phyloP scores from a whole-genome alignment of 495 filamentous ascomycete genomes.

The Annulohypoxylon maeteangense region DNA sequence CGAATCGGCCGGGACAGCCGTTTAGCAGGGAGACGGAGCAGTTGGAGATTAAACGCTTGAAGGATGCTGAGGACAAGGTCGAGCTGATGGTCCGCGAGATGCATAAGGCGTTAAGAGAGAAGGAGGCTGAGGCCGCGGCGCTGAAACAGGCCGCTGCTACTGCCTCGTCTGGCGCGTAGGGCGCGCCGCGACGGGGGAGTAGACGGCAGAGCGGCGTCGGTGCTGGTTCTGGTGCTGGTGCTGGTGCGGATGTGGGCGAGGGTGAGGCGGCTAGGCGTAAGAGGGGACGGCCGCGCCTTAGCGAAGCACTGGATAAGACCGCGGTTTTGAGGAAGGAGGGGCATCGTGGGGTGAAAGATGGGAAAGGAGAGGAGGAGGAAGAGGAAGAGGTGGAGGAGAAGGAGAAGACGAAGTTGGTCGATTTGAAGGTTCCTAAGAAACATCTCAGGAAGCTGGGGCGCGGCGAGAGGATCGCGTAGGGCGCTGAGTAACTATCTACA shows the following conservation, averaged over 20 bases:
- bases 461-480: slow-evolving; percentile 3
- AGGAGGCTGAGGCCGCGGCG: slow-evolving; percentile 61
- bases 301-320: not conserved
- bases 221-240: not conserved
- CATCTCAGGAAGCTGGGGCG: not conserved
- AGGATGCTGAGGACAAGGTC: slow-evolving; percentile 75
- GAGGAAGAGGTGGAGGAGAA: not conserved
- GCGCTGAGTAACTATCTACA: not conserved
- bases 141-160: slow-evolving; percentile 49
- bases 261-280: not conserved
- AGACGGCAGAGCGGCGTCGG: not conserved
- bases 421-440: slow-evolving; percentile 1
- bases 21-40: slow-evolving; percentile 80
- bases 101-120: slow-evolving; percentile 71
- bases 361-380: not conserved
- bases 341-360: not conserved
- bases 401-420: not conserved
- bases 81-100: slow-evolving; percentile 70
- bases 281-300: not conserved
- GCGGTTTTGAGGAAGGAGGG: not conserved
- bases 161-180: slow-evolving; percentile 41
- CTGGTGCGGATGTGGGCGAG: too few species aligned
- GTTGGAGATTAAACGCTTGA: slow-evolving; percentile 75
- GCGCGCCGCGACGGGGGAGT: not conserved
- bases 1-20: slow-evolving; percentile 70